These are phyloP conservation scores for Drosera spatulata DNA, from an alignment of 179 eudicot genomes.

Conservation along the genomic window DNA sequence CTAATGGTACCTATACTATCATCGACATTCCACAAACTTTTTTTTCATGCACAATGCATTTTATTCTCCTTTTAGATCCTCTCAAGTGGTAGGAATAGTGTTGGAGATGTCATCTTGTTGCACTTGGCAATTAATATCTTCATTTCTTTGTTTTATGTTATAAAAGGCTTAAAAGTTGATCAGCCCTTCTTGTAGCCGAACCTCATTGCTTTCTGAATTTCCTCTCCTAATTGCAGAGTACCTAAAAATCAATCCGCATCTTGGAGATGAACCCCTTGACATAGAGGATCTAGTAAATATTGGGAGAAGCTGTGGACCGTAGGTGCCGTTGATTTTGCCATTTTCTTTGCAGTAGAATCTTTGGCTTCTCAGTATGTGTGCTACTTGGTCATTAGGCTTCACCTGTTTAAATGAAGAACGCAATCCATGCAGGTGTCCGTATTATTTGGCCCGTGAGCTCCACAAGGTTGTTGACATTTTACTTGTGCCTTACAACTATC, in stretches of 20 bases:
- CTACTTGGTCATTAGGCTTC: neutral
- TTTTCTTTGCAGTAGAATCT: neutral
- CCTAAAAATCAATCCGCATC: constrained; percentile 50
- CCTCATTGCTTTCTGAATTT: constrained; percentile 3
- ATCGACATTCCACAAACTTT: too few species aligned
- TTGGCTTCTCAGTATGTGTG: neutral
- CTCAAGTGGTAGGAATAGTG: too few species aligned
- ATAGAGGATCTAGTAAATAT: constrained; percentile 92
- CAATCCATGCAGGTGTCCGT: constrained; percentile 62
- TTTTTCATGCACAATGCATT: too few species aligned
- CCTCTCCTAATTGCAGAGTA: constrained; percentile 39
- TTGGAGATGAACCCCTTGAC: constrained; percentile 94
- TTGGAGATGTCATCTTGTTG: neutral
- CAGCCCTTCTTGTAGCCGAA: neutral
- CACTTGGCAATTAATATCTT: neutral
- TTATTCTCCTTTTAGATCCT: too few species aligned
- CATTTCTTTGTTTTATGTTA: neutral
- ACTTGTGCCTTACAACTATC: constrained; percentile 97
- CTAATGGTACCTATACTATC: too few species aligned
- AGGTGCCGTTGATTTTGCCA: constrained; percentile 19
- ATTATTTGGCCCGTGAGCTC: constrained; percentile 83
- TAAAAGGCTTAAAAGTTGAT: too few species aligned
- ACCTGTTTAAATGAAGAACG: neutral
- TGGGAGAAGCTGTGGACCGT: constrained; percentile 93
- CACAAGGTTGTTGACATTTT: constrained; percentile 82